These are phyloP conservation scores for Gossypium sturtianum DNA, from an alignment of 345 rosid species.

Conservation along the genomic window DNA sequence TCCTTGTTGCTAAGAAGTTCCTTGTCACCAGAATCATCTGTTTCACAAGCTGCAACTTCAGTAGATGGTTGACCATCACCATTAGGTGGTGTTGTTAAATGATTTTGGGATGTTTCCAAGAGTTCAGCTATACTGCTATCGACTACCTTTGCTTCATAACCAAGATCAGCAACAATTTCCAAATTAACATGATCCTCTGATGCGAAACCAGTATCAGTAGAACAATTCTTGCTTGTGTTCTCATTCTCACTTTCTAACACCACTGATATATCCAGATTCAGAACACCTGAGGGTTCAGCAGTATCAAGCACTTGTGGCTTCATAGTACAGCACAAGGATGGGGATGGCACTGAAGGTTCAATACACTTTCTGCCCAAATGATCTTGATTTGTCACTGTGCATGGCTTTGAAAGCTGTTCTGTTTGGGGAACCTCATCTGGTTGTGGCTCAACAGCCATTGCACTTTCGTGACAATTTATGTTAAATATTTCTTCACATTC, in stretches of 20 bases:
- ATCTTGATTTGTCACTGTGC: neutral
- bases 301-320: slow-evolving; percentile 7
- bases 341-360: slow-evolving; percentile 9
- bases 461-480: slow-evolving; percentile 5
- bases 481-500: neutral
- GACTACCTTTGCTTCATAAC: slow-evolving; percentile 5
- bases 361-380: neutral
- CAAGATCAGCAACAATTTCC: neutral
- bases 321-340: neutral
- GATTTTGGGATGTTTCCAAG: slow-evolving; percentile 11
- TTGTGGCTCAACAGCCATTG: slow-evolving; percentile 8
- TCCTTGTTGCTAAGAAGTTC: neutral
- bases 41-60: slow-evolving; percentile 15
- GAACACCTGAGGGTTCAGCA: neutral
- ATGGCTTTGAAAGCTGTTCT: slow-evolving; percentile 7
- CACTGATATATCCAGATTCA: neutral
- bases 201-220: neutral
- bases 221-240: slow-evolving; percentile 4
- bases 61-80: neutral
- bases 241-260: slow-evolving; percentile 5
- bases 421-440: slow-evolving; percentile 6
- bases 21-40: neutral
- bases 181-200: neutral
- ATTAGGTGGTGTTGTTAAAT: neutral
- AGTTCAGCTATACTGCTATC: neutral